phyloP scores from a whole-genome alignment of 495 filamentous ascomycete genomes.

The Darksidea phi region DNA sequence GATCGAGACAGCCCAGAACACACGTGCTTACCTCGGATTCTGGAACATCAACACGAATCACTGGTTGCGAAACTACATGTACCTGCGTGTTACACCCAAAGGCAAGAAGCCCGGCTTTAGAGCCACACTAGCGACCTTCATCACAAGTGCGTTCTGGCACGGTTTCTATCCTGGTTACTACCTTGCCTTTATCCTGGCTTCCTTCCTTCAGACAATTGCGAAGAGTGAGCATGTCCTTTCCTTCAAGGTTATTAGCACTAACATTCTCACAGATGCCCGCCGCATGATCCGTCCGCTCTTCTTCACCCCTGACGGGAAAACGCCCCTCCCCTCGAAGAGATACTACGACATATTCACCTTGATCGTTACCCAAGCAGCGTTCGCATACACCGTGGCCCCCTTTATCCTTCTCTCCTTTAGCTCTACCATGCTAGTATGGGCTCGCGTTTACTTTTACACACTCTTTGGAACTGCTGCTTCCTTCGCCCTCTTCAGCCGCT shows the following conservation, averaged over 20 bases:
- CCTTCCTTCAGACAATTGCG: constrained; percentile 86
- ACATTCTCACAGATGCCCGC: constrained; percentile 50
- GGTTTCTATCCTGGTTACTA: constrained; percentile 98
- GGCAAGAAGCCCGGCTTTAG: constrained; percentile 96
- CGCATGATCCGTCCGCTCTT: constrained; percentile 92
- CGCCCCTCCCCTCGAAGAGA: constrained; percentile 66
- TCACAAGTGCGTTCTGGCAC: constrained; percentile 94
- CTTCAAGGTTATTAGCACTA: constrained; percentile 1
- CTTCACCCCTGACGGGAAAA: constrained; percentile 67
- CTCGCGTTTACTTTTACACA: constrained; percentile 84
- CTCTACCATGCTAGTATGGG: constrained; percentile 70
- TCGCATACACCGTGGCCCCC: constrained; percentile 76
- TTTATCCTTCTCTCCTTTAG: constrained; percentile 76
- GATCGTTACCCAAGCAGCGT: constrained; percentile 76
- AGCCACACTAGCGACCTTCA: constrained; percentile 90
- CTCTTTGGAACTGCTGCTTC: constrained; percentile 62
- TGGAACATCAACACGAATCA: constrained; percentile 99
- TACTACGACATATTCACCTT: constrained; percentile 85
- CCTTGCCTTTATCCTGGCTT: constrained; percentile 80
- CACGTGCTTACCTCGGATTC: constrained; percentile 77
- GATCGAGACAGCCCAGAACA: constrained; percentile 87
- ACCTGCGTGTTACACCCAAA: constrained; percentile 89
- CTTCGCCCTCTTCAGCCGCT: constrained; percentile 63
- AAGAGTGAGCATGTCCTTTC: constrained; percentile 65
- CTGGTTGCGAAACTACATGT: constrained; percentile 95